Conservation (phyloP, 2,329 filamentous ascomycete genomes). For the Apiospora pterosperma region DNA sequence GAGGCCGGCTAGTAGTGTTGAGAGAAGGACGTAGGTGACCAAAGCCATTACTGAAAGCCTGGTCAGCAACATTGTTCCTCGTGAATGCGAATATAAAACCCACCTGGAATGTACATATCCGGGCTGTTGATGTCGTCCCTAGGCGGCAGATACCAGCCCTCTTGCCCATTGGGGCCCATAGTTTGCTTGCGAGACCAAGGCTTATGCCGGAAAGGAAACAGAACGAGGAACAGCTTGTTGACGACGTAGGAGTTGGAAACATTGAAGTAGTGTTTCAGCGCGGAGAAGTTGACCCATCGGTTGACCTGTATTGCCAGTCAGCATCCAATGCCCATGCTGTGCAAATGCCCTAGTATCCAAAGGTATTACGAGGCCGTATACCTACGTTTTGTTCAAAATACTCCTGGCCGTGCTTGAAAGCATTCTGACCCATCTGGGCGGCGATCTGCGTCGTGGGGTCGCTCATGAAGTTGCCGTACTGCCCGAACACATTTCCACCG, state of each 20-base stretch:
- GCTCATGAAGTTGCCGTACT: constrained; percentile 91
- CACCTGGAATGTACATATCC: constrained; percentile 94
- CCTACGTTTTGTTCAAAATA: constrained; percentile 93
- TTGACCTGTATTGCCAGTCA: constrained; percentile 39
- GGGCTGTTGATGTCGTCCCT: constrained; percentile 96
- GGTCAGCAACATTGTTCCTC: too few species aligned
- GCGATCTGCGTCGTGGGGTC: constrained; percentile 94
- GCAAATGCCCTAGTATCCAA: neutral
- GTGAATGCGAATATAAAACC: constrained; percentile 21
- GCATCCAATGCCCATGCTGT: neutral
- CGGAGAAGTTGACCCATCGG: constrained; percentile 84
- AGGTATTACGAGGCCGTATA: constrained; percentile 7
- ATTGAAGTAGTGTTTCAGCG: constrained; percentile 98
- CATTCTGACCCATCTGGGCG: constrained; percentile 88
- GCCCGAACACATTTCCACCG: constrained; percentile 56
- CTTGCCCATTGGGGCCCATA: constrained; percentile 64
- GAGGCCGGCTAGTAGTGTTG: constrained; percentile 84
- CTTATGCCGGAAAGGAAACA: constrained; percentile 97
- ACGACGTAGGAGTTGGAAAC: constrained; percentile 96
- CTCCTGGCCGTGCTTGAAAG: constrained; percentile 87
- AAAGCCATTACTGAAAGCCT: constrained; percentile 93
- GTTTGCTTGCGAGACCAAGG: constrained; percentile 93
- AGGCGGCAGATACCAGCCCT: constrained; percentile 81
- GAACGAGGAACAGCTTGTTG: constrained; percentile 86
- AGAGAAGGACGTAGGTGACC: constrained; percentile 94